A percentile compares a stretch with the other conserved stretches of the same genome.
phyloP scores from a whole-genome alignment of 2,329 filamentous ascomycete genomes.

The Alternaria sp. region DNA sequence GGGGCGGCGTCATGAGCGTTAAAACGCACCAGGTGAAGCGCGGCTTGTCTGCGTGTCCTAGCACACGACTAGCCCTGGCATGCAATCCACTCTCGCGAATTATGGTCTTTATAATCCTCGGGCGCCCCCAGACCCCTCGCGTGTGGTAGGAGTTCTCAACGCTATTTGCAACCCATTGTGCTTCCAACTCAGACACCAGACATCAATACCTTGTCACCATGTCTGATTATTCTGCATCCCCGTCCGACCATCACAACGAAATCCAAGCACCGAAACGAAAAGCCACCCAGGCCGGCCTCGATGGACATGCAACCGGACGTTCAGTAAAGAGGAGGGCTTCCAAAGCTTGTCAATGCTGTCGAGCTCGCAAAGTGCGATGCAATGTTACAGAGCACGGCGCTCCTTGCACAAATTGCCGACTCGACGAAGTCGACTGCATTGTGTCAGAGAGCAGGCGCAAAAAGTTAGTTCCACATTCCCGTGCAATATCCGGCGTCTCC shows the following conservation, averaged over 20 bases:
- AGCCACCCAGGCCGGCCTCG: conserved; percentile 63
- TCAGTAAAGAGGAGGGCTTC: conserved; percentile 86
- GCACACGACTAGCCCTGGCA: conserved; percentile 37
- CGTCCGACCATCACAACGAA: conserved; percentile 44
- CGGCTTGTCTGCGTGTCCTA: conserved; percentile 39
- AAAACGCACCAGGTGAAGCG: conserved; percentile 42
- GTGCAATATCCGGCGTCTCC: conserved; percentile 35
- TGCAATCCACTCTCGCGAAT: conserved; percentile 45
- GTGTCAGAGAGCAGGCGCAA: conserved; percentile 78
- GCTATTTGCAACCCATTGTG: conserved; percentile 23
- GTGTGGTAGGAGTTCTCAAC: conserved; percentile 25
- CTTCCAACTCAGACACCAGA: conserved; percentile 21
- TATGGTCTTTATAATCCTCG: conserved; percentile 44
- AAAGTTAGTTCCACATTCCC: conserved; percentile 68
- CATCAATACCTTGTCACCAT: conserved; percentile 36
- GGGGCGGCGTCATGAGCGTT: conserved; percentile 47
- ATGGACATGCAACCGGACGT: conserved; percentile 57
- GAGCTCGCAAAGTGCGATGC: conserved; percentile 89
- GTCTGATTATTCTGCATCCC: conserved; percentile 50
- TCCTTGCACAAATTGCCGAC: conserved; percentile 86
- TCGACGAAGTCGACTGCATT: conserved; percentile 78
- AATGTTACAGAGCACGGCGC: conserved; percentile 88
- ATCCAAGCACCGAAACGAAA: conserved; percentile 63
- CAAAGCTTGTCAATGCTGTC: conserved; percentile 87
- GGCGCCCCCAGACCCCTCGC: conserved; percentile 37